Evolutionary conservation across 1,284 basidiomycete species (phyloP), one percentile per base, ranked within the genome.

Genomic region (Trichosporon ovoides): DNA sequence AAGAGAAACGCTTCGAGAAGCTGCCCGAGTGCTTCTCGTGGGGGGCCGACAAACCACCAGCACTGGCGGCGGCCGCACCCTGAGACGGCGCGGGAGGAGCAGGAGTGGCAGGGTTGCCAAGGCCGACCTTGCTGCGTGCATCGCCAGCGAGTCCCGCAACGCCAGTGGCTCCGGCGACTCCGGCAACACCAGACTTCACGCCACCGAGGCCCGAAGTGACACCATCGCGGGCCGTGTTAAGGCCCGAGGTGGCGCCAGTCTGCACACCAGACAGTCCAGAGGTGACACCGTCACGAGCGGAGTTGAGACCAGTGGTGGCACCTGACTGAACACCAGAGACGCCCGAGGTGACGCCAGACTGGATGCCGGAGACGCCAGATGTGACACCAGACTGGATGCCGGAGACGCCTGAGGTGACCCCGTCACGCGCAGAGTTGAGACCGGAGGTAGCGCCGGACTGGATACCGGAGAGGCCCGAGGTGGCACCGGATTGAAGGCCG

Each of bases 1-100:
- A 48, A 7, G 22, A 28, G 43, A 48, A 48, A 16, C 43, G 43
- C 43, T 48, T 48, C 43, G 43, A 48, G 43, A 48, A 48, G 43
- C 43, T 48, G 43, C 43, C 43, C 5, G 24, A 31, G 43, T 22
- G 43, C 43, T 48, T 48, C 43, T 48, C 43, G 43, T 48, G 43
- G 22, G 43, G 43, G 13, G 22, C 22, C 7, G 43, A 22, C 28
- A 48, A 48, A 22, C 43, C 43, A 11, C 22, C 43, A 16, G 14
- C 14, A 16, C 22, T 48, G 22, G 43, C 43, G n/a, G 43, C 16
- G 14, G 43, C 16, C 7, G 43, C 10, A 14, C 43, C 28, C 13
- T 22, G 24, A 6, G 43, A 48, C 24, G 43, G 24, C 24, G 43
- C 24, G 7, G 43, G 43, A 10, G 43, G 43, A 7, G 24, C 43